Conservation (phyloP, 805 yeast species). For the Ogataea methanolica region DNA sequence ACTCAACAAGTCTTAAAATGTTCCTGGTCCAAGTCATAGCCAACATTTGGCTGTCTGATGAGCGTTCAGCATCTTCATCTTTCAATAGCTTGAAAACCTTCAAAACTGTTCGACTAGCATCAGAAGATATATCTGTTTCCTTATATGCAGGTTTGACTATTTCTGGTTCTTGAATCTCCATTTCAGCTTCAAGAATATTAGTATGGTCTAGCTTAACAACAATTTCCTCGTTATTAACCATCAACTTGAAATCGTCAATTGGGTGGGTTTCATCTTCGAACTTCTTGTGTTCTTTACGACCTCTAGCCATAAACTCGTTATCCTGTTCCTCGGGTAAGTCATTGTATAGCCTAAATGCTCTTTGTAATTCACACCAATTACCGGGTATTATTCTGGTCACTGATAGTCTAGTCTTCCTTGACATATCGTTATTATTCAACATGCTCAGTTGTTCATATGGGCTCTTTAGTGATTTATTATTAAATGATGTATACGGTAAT, state of each 20-base stretch:
- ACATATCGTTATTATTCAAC: neutral
- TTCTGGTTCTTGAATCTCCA: no score
- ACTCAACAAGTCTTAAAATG: conserved; percentile 35
- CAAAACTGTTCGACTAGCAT: neutral
- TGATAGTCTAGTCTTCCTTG: conserved; percentile 36
- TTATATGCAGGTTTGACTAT: no score
- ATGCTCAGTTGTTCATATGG: conserved; percentile 17
- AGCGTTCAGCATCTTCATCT: neutral
- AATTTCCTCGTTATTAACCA: conserved; percentile 1
- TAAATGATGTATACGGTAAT: conserved; percentile 18
- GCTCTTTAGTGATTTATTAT: conserved; percentile 6
- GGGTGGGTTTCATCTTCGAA: conserved; percentile 48
- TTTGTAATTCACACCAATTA: conserved; percentile 66
- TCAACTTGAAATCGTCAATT: conserved; percentile 11
- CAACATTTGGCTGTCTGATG: conserved; percentile 1
- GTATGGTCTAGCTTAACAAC: conserved; percentile 5
- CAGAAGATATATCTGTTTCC: neutral
- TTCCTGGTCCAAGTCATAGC: conserved; percentile 39
- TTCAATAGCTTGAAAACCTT: neutral
- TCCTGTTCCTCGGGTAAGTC: conserved; percentile 22
- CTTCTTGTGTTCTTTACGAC: conserved; percentile 41
- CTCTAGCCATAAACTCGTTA: conserved; percentile 41
- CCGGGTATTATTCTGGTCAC: conserved; percentile 58
- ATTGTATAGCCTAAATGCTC: conserved; percentile 46
- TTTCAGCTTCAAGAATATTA: neutral